Evolutionary conservation across 2,329 filamentous ascomycete species (phyloP), one percentile per base, ranked within the genome.

Genomic region (Ophiocordyceps polyrhachis-furcata): DNA sequence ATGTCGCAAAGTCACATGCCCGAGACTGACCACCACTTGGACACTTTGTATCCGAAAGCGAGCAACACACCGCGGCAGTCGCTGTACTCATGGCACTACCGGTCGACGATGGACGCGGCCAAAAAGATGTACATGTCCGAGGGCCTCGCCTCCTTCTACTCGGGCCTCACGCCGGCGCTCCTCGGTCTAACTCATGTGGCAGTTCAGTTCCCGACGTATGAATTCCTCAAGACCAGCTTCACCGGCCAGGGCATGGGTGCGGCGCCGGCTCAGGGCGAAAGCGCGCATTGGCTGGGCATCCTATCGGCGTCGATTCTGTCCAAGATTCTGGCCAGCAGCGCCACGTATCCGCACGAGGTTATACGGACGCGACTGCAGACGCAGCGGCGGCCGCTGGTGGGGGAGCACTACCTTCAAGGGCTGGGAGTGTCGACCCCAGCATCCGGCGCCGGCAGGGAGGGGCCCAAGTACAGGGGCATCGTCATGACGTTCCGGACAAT

Each of bases 291-390:
- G 75, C 52, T 83, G 42, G 89, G 89, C 35, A 85, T 96, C 48
- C 71, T 93, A 11, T 77, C 79, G 13, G 89, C 91, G 32, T 94
- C 88, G 13, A 86, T 96, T 49, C 64, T 98, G 44, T 94, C 87
- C 65, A 98, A 98, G 64, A 76, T 95, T 43, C 79, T 91, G 56
- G 91, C 91, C 31, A 95, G 88, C 58, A 91, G 85, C 43, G 84
- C 88, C 9, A 98, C 91, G 17, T 98, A 98, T 59, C 91, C 91
- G 1, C 91, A 98, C 58, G 91, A 98, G 63, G 91, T 98, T 17
- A 80, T 98, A 44, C 79, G 91, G 41, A 98, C 91, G 43, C 74
- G 91, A 47, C 67, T 98, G 46, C 91, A 98, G 62, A 98, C 91
- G 1, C 91, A 98, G 60, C 80, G 91, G 56, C 74, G 87, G 49